Evolutionary conservation across 495 filamentous ascomycete species (phyloP), one percentile per base, ranked within the genome.

Genomic region (Amphirosellinia nigrospora): DNA sequence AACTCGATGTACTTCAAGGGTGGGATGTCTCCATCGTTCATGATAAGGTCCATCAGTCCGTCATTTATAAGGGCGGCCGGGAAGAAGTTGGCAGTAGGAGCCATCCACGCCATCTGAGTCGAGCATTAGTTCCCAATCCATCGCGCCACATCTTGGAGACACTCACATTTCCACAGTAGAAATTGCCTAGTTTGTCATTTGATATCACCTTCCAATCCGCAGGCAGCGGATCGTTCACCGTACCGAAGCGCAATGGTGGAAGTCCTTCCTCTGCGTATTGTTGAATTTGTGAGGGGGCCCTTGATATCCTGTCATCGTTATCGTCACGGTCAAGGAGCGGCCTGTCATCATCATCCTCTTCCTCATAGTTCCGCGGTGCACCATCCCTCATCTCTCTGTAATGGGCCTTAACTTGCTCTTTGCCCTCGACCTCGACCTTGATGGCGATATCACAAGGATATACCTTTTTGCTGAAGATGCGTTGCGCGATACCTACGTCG

Each of bases 391-490:
- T 48, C 28, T 80, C 77, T 21, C 79, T 81, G 73, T 95, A 97
- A 75, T 93, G 90, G 6, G 89, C 85, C 72, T 89, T 91, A 70
- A 99, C 92, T 21, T 81, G 84, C 7, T 81, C 82, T 78, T 98
- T 98, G 73, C 90, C 88, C n/a, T 88, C 88, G 36, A 92, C 89
- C 59, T 91, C 93, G 15, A 93, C 85, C 73, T 93, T 93, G 69
- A 97, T 83, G 11, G 94, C 90, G 46, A 99, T 83, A 71, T 97
- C 94, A 77, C 93, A 97, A 0, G 96, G 96, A 76, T 96, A 98
- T 2, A 91, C 81, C 5, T 88, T 90, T 73, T 92, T 89, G 59
- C 87, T 81, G 30, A 94, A 78, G 21, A 97, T 84, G 16, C 93
- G 86, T 64, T 89, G 81, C 15, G 97, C 76, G 70, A 97, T 90